Conservation (phyloP, 768 basidiomycete species). For the Boletales sp. region DNA sequence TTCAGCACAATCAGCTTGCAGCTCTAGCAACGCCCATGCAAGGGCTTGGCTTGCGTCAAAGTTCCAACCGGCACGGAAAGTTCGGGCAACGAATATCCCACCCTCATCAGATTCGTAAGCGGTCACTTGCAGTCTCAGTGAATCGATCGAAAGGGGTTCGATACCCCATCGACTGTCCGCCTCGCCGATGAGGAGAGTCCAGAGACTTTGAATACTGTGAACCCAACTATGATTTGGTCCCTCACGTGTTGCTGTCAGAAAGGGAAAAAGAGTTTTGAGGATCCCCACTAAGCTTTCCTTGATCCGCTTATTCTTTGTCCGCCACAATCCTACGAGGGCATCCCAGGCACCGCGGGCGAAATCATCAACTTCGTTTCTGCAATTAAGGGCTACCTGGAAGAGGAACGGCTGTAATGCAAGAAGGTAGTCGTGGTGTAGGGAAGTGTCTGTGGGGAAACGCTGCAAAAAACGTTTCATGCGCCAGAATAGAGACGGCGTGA, state of each 20-base stretch:
- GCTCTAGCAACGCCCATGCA: conserved; percentile 74
- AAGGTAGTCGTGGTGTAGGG: conserved; percentile 75
- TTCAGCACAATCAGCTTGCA: conserved; percentile 75
- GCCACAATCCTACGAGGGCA: conserved; percentile 67
- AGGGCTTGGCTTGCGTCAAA: conserved; percentile 70
- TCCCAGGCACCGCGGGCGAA: conserved; percentile 67
- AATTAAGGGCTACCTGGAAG: conserved; percentile 76
- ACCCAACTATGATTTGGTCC: conserved; percentile 36
- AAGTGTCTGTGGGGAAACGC: conserved; percentile 67
- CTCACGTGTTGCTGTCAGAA: conserved; percentile 44
- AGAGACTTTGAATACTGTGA: conserved; percentile 50
- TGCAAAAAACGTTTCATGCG: conserved; percentile 62
- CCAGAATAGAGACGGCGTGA: conserved; percentile 49
- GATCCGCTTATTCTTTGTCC: conserved; percentile 66
- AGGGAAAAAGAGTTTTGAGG: conserved; percentile 70
- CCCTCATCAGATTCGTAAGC: conserved; percentile 17
- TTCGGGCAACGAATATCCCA: conserved; percentile 54
- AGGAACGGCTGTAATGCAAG: conserved; percentile 65
- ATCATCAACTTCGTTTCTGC: conserved; percentile 48
- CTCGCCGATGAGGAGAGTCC: conserved; percentile 57
- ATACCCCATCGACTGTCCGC: conserved; percentile 62
- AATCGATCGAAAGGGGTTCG: conserved; percentile 61
- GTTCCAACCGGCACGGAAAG: conserved; percentile 70
- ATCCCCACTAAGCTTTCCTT: conserved; percentile 82
- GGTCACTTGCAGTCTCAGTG: conserved; percentile 52